Evolutionary conservation across 1,284 basidiomycete genomes (phyloP).

Genomic region (Schizophyllum amplum): DNA sequence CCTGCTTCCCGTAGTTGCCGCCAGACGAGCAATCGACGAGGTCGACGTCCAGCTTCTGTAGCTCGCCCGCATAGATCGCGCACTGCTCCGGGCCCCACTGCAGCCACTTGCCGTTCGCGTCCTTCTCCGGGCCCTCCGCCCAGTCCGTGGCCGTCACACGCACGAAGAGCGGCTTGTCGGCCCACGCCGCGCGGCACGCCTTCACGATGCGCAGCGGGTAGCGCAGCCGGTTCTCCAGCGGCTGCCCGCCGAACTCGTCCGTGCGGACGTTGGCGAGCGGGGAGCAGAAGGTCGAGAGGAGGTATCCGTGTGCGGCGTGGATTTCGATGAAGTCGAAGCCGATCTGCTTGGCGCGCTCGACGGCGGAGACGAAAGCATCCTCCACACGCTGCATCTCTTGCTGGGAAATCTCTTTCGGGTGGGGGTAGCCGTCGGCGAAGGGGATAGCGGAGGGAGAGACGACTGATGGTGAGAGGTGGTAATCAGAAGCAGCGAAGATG

Average conservation of each 20-base stretch:
- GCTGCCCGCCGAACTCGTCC: conserved; percentile 53
- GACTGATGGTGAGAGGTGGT: conserved; percentile 18
- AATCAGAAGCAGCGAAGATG: conserved; percentile 4
- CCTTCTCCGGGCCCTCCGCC: conserved; percentile 63
- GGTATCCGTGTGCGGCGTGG: conserved; percentile 65
- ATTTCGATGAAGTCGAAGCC: conserved; percentile 83
- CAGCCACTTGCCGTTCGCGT: conserved; percentile 46
- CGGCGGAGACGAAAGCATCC: conserved; percentile 58
- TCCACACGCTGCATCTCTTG: conserved; percentile 55
- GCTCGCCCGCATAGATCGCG: conserved; percentile 45
- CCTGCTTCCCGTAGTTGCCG: conserved; percentile 58
- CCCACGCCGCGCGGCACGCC: conserved; percentile 48
- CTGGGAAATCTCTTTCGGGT: conserved; percentile 43
- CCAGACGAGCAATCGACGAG: conserved; percentile 65
- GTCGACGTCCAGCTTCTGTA: conserved; percentile 60
- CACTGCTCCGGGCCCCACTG: conserved; percentile 78
- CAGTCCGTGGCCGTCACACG: conserved; percentile 73
- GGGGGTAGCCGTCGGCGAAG: conserved; percentile 41
- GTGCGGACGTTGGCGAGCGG: conserved; percentile 14
- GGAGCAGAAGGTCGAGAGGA: conserved; percentile 32
- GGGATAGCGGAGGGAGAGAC: conserved; percentile 32
- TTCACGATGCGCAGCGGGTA: conserved; percentile 53
- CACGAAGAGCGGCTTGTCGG: conserved; percentile 63
- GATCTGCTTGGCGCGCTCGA: conserved; percentile 49
- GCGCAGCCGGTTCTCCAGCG: conserved; percentile 66